These are phyloP conservation scores for Linum tenue DNA, from an alignment of 345 rosid genomes.

Conservation along the genomic window DNA sequence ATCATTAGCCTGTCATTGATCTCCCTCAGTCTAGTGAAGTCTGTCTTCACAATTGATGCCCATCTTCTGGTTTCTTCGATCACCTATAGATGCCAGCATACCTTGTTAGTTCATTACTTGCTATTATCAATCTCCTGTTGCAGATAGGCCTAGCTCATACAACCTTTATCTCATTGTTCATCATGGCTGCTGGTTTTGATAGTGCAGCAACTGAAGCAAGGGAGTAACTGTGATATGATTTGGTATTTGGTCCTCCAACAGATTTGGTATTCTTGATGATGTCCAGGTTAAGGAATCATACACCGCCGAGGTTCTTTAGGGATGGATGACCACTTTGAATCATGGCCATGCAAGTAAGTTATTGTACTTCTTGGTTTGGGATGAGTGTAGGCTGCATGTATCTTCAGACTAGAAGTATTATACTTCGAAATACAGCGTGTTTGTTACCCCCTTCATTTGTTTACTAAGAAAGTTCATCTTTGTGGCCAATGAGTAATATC, in stretches of 20 bases:
- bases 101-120: constrained; percentile 5
- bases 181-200: constrained; percentile 39
- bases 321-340: too few species aligned
- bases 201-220: constrained; percentile 47
- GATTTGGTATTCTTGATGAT: constrained; percentile 31
- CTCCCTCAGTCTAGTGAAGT: constrained; percentile 39
- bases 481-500: too few species aligned
- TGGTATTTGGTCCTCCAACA: constrained; percentile 37
- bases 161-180: constrained; percentile 26
- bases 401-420: too few species aligned
- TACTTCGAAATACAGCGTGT: too few species aligned
- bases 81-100: constrained; percentile 21
- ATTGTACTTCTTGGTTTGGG: too few species aligned
- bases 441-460: too few species aligned
- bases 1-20: constrained; percentile 70
- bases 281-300: too few species aligned
- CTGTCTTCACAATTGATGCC: constrained; percentile 28
- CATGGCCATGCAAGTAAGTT: too few species aligned
- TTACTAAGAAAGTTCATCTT: too few species aligned
- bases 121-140: constrained; percentile 8
- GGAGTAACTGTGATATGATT: constrained; percentile 30
- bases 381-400: too few species aligned
- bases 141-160: background rate
- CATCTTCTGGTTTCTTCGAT: constrained; percentile 28
- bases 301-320: too few species aligned